A percentile compares a stretch with the other conserved stretches of the same genome.
These are phyloP conservation scores for Sporothrix schenckii DNA, from an alignment of 2,329 filamentous ascomycete species.

Conservation along the genomic window DNA sequence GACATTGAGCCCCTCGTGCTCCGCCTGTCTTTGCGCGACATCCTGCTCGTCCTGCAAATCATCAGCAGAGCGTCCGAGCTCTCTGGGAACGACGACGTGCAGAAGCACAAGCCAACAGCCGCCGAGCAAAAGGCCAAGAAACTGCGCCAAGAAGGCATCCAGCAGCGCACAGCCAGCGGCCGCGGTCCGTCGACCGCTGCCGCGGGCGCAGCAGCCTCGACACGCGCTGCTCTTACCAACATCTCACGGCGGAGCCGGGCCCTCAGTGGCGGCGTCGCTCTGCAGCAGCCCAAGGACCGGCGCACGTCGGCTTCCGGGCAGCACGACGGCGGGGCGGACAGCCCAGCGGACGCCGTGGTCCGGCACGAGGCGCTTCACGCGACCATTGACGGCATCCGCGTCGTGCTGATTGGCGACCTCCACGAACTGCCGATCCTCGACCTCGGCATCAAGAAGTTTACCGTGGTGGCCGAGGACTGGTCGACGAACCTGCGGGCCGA, in stretches of 20 bases:
- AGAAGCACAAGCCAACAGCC: constrained; percentile 46
- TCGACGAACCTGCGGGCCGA: constrained; percentile 84
- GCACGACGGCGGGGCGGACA: not conserved
- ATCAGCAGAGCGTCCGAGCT: constrained; percentile 87
- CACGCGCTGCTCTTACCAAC: constrained; percentile 2
- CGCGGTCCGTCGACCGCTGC: constrained; percentile 58
- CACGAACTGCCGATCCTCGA: constrained; percentile 96
- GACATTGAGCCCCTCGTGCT: constrained; percentile 91
- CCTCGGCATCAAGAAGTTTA: constrained; percentile 88
- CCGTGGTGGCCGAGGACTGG: constrained; percentile 85
- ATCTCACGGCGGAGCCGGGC: constrained; percentile 18
- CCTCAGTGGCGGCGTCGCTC: not conserved
- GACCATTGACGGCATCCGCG: constrained; percentile 81
- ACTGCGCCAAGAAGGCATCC: constrained; percentile 53
- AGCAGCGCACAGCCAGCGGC: constrained; percentile 60
- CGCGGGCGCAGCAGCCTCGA: constrained; percentile 33
- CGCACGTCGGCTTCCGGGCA: constrained; percentile 12
- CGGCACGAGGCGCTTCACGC: constrained; percentile 78
- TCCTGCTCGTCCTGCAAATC: constrained; percentile 90
- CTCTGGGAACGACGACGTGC: constrained; percentile 62
- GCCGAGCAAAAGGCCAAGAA: constrained; percentile 62
- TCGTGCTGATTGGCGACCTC: constrained; percentile 91
- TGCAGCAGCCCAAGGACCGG: not conserved
- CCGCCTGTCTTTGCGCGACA: constrained; percentile 88
- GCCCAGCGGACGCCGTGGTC: constrained; percentile 39